These are phyloP conservation scores for Tetracladium maxilliforme DNA, from an alignment of 2,329 filamentous ascomycete genomes.

Conservation along the genomic window DNA sequence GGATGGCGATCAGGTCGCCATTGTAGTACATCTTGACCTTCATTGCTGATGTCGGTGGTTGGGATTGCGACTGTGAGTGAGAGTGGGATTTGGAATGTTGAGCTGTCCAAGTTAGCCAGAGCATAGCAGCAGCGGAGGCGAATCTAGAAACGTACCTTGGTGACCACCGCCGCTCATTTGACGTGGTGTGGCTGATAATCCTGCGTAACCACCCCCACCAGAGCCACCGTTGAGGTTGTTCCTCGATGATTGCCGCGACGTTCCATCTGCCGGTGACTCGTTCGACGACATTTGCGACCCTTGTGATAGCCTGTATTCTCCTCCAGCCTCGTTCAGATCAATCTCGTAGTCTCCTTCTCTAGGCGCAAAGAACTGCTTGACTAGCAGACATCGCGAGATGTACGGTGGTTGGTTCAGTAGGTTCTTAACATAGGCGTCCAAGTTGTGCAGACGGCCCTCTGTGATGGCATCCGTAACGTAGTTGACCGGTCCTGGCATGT, in stretches of 20 bases:
- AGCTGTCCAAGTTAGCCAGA: background rate
- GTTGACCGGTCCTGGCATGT: conserved; percentile 95
- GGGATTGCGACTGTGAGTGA: conserved; percentile 27
- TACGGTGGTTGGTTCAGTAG: conserved; percentile 70
- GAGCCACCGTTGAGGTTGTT: conserved; percentile 46
- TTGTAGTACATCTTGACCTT: conserved; percentile 95
- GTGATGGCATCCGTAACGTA: conserved; percentile 98
- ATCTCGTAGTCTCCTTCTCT: conserved; percentile 89
- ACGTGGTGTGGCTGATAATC: conserved; percentile 34
- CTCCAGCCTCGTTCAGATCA: conserved; percentile 47
- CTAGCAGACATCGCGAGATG: conserved; percentile 71
- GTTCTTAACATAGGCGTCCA: conserved; percentile 93
- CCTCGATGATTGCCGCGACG: conserved; percentile 50
- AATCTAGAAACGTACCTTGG: too few species aligned
- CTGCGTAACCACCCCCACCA: conserved; percentile 36
- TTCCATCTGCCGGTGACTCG: conserved; percentile 42
- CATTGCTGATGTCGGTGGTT: conserved; percentile 36
- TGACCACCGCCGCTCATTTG: too few species aligned
- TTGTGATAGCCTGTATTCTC: conserved; percentile 63
- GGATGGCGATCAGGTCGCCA: conserved; percentile 81
- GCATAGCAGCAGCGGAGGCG: conserved; percentile 16
- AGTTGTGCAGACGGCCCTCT: conserved; percentile 77
- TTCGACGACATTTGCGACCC: conserved; percentile 53
- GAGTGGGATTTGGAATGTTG: conserved; percentile 20
- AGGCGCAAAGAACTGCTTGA: conserved; percentile 83